Conservation (phyloP, 2,329 filamentous ascomycete species). For the Diaporthe sp. region DNA sequence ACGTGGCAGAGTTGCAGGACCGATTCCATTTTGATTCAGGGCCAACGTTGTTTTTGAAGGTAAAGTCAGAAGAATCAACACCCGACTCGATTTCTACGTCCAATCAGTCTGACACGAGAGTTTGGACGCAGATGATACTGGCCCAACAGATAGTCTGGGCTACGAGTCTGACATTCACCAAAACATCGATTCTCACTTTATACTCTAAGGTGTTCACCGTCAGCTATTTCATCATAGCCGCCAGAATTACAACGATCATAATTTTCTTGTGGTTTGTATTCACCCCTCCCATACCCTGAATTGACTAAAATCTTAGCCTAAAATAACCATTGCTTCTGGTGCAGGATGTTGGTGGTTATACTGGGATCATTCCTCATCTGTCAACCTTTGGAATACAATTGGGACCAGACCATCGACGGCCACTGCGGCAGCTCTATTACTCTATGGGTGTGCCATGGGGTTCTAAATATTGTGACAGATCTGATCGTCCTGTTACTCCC, state of each 20-base stretch:
- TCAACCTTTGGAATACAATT: slow-evolving; percentile 34
- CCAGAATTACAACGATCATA: not conserved
- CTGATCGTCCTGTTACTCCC: slow-evolving; percentile 20
- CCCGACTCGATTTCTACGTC: not conserved
- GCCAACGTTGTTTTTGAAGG: slow-evolving; percentile 6
- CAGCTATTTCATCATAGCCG: not conserved
- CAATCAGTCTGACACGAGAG: not conserved
- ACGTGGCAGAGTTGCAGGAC: slow-evolving; percentile 5
- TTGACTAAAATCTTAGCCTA: not conserved
- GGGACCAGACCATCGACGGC: slow-evolving; percentile 23
- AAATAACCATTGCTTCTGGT: not conserved
- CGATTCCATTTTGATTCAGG: not conserved
- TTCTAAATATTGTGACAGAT: slow-evolving; percentile 28
- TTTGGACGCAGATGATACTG: slow-evolving; percentile 3
- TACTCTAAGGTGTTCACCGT: not conserved
- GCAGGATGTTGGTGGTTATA: slow-evolving; percentile 23
- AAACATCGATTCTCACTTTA: slow-evolving; percentile 12
- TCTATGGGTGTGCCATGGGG: not conserved
- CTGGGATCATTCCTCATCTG: slow-evolving; percentile 45
- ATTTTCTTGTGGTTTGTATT: slow-evolving; percentile 13
- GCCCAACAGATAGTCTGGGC: slow-evolving; percentile 15
- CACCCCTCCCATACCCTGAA: too few species aligned
- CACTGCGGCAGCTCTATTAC: not conserved
- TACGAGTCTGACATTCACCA: not conserved
- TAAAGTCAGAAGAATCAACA: not conserved